phyloP scores from a whole-genome alignment of 1,284 basidiomycete genomes.

The Fomitopsis palustris region DNA sequence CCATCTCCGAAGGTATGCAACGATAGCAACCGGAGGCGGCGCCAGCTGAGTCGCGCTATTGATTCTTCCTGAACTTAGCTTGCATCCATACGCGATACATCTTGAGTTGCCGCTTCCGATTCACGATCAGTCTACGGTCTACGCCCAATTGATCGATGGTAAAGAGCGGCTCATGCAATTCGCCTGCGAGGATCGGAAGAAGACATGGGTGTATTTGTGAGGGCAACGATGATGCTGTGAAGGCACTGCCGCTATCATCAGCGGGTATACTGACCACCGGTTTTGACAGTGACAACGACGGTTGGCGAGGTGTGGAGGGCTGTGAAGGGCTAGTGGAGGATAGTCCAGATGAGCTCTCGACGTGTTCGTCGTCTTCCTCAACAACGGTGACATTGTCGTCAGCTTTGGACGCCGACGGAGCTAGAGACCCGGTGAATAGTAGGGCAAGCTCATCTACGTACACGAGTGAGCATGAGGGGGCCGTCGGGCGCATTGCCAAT shows the following conservation, averaged over 20 bases:
- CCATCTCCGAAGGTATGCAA: too few species aligned
- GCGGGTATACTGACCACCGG: background rate
- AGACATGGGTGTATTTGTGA: conserved; percentile 17
- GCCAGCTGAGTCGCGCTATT: too few species aligned
- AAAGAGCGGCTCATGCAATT: conserved; percentile 50
- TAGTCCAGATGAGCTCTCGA: conserved; percentile 6
- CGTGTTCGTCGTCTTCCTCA: conserved; percentile 35
- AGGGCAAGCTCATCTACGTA: conserved; percentile 75
- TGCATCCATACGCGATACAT: conserved; percentile 98
- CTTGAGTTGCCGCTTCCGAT: conserved; percentile 87
- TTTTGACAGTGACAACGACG: background rate
- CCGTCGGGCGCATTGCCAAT: too few species aligned
- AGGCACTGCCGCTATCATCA: background rate
- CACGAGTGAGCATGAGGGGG: too few species aligned
- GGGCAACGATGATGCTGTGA: background rate
- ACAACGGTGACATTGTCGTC: conserved; percentile 31
- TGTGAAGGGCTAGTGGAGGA: conserved; percentile 3
- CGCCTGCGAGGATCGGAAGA: conserved; percentile 11
- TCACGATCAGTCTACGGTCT: conserved; percentile 87
- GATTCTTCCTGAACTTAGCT: conserved; percentile 76
- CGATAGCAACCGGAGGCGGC: too few species aligned
- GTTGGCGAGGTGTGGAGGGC: background rate
- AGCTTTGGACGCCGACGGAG: conserved; percentile 28
- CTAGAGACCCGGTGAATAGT: conserved; percentile 67
- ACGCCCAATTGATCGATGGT: conserved; percentile 75